Evolutionary conservation across 768 basidiomycete genomes (phyloP).

Genomic region (Mycena haematopus): DNA sequence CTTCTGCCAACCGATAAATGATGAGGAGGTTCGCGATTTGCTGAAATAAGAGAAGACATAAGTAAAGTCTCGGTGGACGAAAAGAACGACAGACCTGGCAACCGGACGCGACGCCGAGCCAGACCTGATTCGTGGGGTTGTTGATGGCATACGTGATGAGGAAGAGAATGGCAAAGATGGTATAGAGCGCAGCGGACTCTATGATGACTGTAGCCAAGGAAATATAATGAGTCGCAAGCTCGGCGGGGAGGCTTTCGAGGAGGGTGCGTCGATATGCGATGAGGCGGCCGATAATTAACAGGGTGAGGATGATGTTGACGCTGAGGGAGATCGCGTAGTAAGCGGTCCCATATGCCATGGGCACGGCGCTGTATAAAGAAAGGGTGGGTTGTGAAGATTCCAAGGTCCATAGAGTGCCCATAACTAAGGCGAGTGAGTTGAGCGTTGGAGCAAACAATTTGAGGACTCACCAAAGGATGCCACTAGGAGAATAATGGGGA

Average conservation of each 20-base stretch:
- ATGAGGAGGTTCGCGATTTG: constrained; percentile 49
- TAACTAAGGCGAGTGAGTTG: constrained; percentile 32
- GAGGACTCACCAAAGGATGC: constrained; percentile 47
- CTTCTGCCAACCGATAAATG: constrained; percentile 48
- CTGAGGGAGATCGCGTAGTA: constrained; percentile 48
- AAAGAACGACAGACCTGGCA: constrained; percentile 32
- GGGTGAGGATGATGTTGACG: constrained; percentile 48
- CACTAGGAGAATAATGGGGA: constrained; percentile 46
- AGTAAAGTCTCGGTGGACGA: neutral
- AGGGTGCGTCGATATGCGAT: constrained; percentile 40
- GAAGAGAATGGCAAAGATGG: constrained; percentile 46
- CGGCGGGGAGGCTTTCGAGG: constrained; percentile 38
- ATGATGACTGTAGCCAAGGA: constrained; percentile 46
- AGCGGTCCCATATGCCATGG: constrained; percentile 44
- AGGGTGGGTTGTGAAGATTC: constrained; percentile 48
- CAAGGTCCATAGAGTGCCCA: constrained; percentile 52
- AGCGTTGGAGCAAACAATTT: neutral
- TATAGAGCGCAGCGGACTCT: constrained; percentile 54
- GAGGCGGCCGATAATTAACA: constrained; percentile 46
- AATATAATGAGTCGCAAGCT: constrained; percentile 44
- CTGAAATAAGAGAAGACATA: neutral
- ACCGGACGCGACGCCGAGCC: constrained; percentile 42
- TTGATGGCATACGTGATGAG: constrained; percentile 49
- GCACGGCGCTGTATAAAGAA: constrained; percentile 45
- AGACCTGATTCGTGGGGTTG: constrained; percentile 48